Percentiles rank a stretch among this genome's conserved stretches.
Conservation (phyloP, 768 basidiomycete genomes). For the Amanita subjunquillea region DNA sequence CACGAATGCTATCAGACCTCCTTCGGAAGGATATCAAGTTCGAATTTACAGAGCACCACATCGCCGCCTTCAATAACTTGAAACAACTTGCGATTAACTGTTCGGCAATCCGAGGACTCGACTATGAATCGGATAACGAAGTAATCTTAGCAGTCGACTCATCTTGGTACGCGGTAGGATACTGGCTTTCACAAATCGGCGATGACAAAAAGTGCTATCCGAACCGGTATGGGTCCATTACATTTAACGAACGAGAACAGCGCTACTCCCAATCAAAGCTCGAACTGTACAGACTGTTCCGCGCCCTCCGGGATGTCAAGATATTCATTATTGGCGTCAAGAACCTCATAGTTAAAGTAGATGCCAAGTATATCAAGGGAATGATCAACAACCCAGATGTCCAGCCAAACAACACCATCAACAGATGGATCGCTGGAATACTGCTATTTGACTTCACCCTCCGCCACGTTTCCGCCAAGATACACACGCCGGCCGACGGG, state of each 20-base stretch:
- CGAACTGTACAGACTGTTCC: too few relatives aligned
- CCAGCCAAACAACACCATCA: background rate
- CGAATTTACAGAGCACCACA: too few relatives aligned
- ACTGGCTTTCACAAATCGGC: constrained; percentile 8
- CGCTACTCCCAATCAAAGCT: too few relatives aligned
- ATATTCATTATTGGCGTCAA: background rate
- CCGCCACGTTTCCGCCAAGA: background rate
- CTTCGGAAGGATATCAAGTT: too few relatives aligned
- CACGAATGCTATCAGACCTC: too few relatives aligned
- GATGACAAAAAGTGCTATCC: background rate
- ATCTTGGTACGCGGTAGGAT: constrained; percentile 5
- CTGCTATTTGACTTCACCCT: background rate
- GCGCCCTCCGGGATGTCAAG: background rate
- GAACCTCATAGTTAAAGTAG: background rate
- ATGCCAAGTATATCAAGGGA: background rate
- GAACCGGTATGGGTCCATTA: background rate
- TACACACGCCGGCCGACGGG: background rate
- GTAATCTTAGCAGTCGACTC: constrained; percentile 21
- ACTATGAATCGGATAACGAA: constrained; percentile 13
- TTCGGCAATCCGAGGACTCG: constrained; percentile 16
- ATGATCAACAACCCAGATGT: background rate
- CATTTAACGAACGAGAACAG: too few relatives aligned
- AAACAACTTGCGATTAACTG: constrained; percentile 1
- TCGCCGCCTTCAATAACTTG: background rate
- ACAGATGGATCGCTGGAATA: background rate